Evolutionary conservation across 1,139 yeast species (phyloP), one percentile per base, ranked within the genome.

Genomic region (Hansenula sp.): DNA sequence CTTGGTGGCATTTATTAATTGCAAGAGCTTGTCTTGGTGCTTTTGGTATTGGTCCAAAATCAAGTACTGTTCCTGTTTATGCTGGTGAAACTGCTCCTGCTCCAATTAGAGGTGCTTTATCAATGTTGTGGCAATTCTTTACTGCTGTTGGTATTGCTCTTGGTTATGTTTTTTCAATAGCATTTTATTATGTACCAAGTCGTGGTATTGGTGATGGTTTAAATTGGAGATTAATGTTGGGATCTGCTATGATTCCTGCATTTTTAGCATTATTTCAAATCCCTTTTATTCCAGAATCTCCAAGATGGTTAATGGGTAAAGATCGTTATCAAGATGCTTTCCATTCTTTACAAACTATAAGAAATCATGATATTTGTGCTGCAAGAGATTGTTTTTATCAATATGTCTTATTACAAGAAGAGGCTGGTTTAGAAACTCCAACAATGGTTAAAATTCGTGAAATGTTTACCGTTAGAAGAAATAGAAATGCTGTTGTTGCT

Each of bases 101-200:
- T 31, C 71, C 73, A 29, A 79, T 85, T 47, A 72, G 95, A 57
- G 95, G 95, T 47, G 78, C 89, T 3, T 65, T 86, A 47, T 89
- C 85, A 38, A 84, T 85, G 92, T 74, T 82, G 69, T 86, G 95
- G 95, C 95, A 86, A 65, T 75, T 83, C 60, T 85, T 85, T 75
- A 86, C 95, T 10, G 95, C 95, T 6, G 80, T 82, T 46, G 95
- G 95, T 55, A 84, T 86, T 54, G 82, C 83, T 79, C 68, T 85
- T 53, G 95, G 95, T 38, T 83, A 83, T 58, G 81, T 82, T 40
- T 72, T 85, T 36, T 73, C 80, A 20, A 66, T 85, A 43, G 87
- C 87, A 0, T 83, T 78, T 50, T 68, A 67, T 56, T 56, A 64
- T 48, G 72, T 77, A 56, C 62, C 69, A 41, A 56, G 62, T 37